phyloP scores from a whole-genome alignment of 371 early-diverging fungal genomes.

The Lichtheimia hyalospora region DNA sequence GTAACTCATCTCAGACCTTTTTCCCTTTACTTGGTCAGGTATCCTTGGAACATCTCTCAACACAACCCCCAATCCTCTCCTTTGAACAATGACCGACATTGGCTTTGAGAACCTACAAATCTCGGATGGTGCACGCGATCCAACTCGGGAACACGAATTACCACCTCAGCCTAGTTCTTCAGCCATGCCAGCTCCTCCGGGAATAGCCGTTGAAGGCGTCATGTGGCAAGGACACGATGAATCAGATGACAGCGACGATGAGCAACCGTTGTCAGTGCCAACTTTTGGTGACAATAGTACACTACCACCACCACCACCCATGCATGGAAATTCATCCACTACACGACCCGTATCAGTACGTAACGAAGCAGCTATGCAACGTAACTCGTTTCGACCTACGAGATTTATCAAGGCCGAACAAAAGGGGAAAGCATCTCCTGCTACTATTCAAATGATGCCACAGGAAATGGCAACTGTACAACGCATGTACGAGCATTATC shows the following conservation, averaged over 20 bases:
- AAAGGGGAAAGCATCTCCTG: slow-evolving; percentile 9
- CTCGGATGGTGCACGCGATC: slow-evolving; percentile 8
- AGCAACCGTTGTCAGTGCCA: slow-evolving; percentile 9
- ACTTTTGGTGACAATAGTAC: background rate
- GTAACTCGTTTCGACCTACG: slow-evolving; percentile 28
- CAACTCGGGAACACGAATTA: background rate
- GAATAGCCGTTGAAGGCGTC: slow-evolving; percentile 10
- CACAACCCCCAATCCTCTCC: background rate
- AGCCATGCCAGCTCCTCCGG: slow-evolving; percentile 7
- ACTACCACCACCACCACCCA: background rate
- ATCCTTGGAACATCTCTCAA: background rate
- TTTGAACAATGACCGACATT: slow-evolving; percentile 10
- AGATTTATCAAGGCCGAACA: slow-evolving; percentile 37
- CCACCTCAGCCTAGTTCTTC: slow-evolving; percentile 1
- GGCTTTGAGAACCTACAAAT: slow-evolving; percentile 10
- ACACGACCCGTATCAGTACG: slow-evolving; percentile 30
- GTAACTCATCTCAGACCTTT: too few relatives aligned
- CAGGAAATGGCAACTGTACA: slow-evolving; percentile 33
- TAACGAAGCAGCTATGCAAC: slow-evolving; percentile 22
- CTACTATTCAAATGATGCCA: slow-evolving; percentile 24
- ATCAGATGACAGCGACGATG: slow-evolving; percentile 16
- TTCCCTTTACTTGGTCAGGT: too few relatives aligned
- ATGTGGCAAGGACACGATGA: slow-evolving; percentile 11
- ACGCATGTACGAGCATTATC: slow-evolving; percentile 51
- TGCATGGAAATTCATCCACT: slow-evolving; percentile 6